These are phyloP conservation scores for Cryptococcus sp. DNA, from an alignment of 1,284 basidiomycete genomes.

Conservation along the genomic window DNA sequence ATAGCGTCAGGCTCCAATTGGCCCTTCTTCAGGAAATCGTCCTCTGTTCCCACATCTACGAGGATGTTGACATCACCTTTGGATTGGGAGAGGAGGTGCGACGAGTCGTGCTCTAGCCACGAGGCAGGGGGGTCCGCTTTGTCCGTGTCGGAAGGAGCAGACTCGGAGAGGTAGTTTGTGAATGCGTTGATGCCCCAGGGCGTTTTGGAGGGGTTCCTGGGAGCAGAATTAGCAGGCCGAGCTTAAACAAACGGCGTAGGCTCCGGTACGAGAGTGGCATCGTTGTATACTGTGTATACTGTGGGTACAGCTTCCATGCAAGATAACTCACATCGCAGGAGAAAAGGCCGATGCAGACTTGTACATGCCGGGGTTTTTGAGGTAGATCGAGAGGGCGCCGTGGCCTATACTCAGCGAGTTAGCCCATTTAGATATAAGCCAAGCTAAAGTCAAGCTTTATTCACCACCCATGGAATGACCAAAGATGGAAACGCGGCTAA, in stretches of 20 bases:
- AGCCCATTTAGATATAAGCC: neutral
- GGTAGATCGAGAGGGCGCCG: conserved; percentile 89
- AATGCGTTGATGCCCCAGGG: conserved; percentile 96
- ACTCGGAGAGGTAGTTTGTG: conserved; percentile 68
- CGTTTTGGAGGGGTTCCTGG: conserved; percentile 76
- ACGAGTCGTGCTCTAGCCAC: conserved; percentile 71
- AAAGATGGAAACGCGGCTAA: conserved; percentile 64
- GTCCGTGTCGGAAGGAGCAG: conserved; percentile 20
- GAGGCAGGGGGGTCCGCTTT: conserved; percentile 57
- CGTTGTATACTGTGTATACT: too few species aligned
- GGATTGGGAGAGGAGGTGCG: conserved; percentile 71
- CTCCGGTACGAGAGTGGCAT: too few species aligned
- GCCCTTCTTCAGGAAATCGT: conserved; percentile 81
- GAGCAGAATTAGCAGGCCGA: neutral
- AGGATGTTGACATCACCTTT: conserved; percentile 72
- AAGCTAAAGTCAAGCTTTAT: neutral
- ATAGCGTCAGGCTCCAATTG: conserved; percentile 91
- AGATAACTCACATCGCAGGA: conserved; percentile 64
- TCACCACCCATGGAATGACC: conserved; percentile 86
- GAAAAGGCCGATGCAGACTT: conserved; percentile 91
- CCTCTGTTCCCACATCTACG: conserved; percentile 81
- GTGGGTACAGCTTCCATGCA: neutral
- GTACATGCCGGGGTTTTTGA: conserved; percentile 69
- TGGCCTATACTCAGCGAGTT: conserved; percentile 59
- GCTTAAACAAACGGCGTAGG: too few species aligned